Base-by-base conservation (phyloP, 495 filamentous ascomycete genomes). In the Podospora tetraspora region DNA sequence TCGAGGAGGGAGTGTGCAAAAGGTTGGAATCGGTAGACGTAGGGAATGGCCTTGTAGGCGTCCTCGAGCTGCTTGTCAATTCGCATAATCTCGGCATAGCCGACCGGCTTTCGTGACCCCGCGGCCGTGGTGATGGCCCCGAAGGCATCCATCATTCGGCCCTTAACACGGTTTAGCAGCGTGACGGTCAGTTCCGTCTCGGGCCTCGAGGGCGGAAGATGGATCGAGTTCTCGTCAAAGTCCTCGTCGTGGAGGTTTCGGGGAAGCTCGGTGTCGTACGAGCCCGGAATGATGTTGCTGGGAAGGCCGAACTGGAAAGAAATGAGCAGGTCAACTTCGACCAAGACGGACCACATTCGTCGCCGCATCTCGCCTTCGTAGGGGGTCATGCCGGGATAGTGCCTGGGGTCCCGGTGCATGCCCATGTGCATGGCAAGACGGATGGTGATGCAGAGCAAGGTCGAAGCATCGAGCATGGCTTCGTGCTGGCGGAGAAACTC, bases 351-450 rank as follows among this genome's bases (percentile, higher is more conserved):
- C 80, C 80, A 82, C 11, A 77, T 25, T 22, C 79, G 72, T 3
- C 80, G 69, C n/a, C 80, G 70, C 71, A 79, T 76, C 61, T 82
- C 78, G 1, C 77, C 75, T 21, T 78, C 73, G 58, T 75, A 77
- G 1, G 75, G 70, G 1, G 78, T 70, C 25, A 81, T 77, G 25
- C 68, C 72, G 1, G 75, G 69, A 52, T 76, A 79, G 68, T 82
- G 77, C 6, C 66, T 71, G 1, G 78, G 75, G 57, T 82, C 80
- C 1, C 79, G 76, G 61, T 82, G 80, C 37, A 79, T 72, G 4
- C 80, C 80, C 77, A 79, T 79, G 43, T 77, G 77, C 75, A 82
- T 78, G 12, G 79, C 76, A 4, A 80, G 71, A 7, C 77, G 74
- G 13, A 82, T 69, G 1, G 72, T 73, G 0, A 82, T 73, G 13